Conservation (phyloP, 768 basidiomycete species). For the Serendipita vermifera region DNA sequence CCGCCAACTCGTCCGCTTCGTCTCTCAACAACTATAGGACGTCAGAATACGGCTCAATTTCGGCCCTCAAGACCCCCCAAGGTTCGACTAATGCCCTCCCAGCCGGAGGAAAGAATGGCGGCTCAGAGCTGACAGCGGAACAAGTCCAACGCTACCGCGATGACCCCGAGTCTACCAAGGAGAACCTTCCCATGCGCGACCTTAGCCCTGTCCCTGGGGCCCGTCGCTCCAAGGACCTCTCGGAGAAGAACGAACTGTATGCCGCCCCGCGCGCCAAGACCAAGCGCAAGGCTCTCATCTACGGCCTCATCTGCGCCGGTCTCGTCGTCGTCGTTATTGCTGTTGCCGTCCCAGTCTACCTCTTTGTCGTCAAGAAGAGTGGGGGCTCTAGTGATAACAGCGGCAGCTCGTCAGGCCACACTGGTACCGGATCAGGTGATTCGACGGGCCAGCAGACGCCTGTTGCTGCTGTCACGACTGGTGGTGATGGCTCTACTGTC, state of each 20-base stretch:
- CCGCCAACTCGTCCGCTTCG: not conserved
- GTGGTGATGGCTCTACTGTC: slow-evolving; percentile 60
- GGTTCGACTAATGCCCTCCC: no score
- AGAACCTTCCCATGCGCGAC: no score
- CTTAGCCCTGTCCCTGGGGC: not conserved
- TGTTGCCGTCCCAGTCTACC: slow-evolving; percentile 9
- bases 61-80: not conserved
- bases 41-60: slow-evolving; percentile 1
- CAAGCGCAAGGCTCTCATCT: slow-evolving; percentile 11
- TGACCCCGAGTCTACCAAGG: not conserved
- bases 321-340: slow-evolving; percentile 9
- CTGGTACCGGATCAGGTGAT: not conserved
- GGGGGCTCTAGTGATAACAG: not conserved
- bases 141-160: not conserved
- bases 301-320: slow-evolving; percentile 3
- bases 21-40: not conserved
- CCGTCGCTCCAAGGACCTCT: not conserved
- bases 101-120: no score
- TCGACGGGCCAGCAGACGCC: slow-evolving; percentile 17
- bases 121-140: no score
- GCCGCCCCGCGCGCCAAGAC: not conserved
- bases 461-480: slow-evolving; percentile 28
- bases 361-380: slow-evolving; percentile 1
- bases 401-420: not conserved
- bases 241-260: not conserved